A percentile compares a stretch with the other conserved stretches of the same genome.
Conservation (phyloP, 225 moss, liverwort and hornwort genomes). For the Sphagnum tenellum region DNA sequence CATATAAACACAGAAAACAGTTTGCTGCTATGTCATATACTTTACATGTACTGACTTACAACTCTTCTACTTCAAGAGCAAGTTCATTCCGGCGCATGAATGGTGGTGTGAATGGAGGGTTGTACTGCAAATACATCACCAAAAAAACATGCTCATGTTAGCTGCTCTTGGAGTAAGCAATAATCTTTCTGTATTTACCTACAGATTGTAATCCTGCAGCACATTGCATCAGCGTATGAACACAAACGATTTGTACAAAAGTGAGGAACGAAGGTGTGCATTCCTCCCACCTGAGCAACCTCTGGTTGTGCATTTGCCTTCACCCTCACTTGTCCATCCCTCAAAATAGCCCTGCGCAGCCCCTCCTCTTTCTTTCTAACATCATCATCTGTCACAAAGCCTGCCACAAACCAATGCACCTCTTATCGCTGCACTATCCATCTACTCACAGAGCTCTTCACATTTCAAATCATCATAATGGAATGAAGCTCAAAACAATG, state of each 20-base stretch:
- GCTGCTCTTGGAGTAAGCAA: background rate
- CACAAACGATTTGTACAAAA: background rate
- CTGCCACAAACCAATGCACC: conserved; percentile 7
- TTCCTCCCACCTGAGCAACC: conserved; percentile 66
- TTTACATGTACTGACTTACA: too few relatives aligned
- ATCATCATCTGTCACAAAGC: conserved; percentile 62
- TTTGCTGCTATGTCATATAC: too few relatives aligned
- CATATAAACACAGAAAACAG: too few relatives aligned
- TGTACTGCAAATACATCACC: conserved; percentile 46
- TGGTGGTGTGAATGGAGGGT: conserved; percentile 91
- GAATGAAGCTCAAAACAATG: background rate
- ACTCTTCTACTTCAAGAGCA: conserved; percentile 63
- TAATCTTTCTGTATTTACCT: background rate
- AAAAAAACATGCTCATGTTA: conserved; percentile 1
- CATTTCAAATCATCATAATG: background rate
- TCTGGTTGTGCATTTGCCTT: conserved; percentile 44
- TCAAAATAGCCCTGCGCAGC: conserved; percentile 46
- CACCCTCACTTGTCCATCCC: conserved; percentile 45
- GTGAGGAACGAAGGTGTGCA: background rate
- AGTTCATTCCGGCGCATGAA: conserved; percentile 85
- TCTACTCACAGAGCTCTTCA: background rate
- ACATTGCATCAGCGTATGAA: background rate
- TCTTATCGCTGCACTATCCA: background rate
- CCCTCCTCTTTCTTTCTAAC: conserved; percentile 51
- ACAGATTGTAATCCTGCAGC: background rate